These are phyloP conservation scores for Bifiguratus adelaidae DNA, from an alignment of 192 early-diverging fungal genomes.

Conservation along the genomic window DNA sequence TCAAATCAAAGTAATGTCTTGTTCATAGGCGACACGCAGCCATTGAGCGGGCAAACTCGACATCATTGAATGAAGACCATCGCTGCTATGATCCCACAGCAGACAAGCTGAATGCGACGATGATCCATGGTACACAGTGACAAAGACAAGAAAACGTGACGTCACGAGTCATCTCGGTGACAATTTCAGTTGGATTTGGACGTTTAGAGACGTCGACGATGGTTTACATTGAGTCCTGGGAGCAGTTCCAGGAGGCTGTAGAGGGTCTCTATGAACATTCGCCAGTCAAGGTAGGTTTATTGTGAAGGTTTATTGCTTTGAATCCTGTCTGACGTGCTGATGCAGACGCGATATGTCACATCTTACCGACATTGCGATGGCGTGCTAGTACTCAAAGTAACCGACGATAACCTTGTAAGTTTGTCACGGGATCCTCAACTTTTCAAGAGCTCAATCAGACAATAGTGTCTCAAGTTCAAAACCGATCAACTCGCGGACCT, in stretches of 20 bases:
- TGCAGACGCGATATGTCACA: slow-evolving; percentile 56
- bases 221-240: slow-evolving; percentile 65
- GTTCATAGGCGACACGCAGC: no score
- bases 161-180: no score
- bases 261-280: slow-evolving; percentile 55
- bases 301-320: background rate
- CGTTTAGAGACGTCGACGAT: slow-evolving; percentile 14
- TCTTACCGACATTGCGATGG: slow-evolving; percentile 58
- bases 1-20: no score
- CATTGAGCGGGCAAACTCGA: no score
- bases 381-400: slow-evolving; percentile 63
- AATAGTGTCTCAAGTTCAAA: slow-evolving; percentile 47
- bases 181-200: background rate
- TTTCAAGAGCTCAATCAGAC: background rate
- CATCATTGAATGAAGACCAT: no score
- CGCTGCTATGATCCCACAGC: no score
- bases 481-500: slow-evolving; percentile 59
- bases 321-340: background rate
- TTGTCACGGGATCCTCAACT: background rate
- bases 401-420: slow-evolving; percentile 56
- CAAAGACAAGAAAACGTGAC: no score
- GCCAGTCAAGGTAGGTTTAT: slow-evolving; percentile 40
- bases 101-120: no score
- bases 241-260: slow-evolving; percentile 63
- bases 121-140: no score